These are phyloP conservation scores for Umbelopsis ramanniana DNA, from an alignment of 192 early-diverging fungal genomes.

Conservation along the genomic window DNA sequence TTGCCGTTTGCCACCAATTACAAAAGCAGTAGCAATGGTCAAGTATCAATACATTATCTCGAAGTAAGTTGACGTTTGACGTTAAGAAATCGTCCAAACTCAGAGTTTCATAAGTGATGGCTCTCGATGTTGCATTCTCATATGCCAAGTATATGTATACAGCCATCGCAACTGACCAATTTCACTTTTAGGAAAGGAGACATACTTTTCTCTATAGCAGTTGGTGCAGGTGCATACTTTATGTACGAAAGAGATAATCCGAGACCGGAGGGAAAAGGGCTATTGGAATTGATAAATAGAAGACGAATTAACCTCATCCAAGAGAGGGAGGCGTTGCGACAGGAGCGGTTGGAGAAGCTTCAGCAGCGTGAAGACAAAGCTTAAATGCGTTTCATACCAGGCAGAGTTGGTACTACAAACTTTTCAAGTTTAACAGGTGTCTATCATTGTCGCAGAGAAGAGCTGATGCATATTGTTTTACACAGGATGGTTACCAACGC, in stretches of 20 bases:
- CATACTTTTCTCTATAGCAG: slow-evolving; percentile 53
- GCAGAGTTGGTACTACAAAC: background rate
- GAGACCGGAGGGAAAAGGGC: slow-evolving; percentile 48
- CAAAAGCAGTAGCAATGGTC: slow-evolving; percentile 10
- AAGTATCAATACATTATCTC: slow-evolving; percentile 45
- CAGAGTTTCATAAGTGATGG: background rate
- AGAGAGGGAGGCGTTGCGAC: slow-evolving; percentile 33
- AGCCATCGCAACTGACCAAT: background rate
- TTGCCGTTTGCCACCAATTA: no score
- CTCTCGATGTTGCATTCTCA: background rate
- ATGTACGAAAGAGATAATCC: slow-evolving; percentile 59
- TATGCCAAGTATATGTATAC: background rate
- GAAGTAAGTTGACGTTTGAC: slow-evolving; percentile 22
- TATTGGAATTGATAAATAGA: slow-evolving; percentile 49
- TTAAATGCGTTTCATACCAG: background rate
- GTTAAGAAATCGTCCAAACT: no score
- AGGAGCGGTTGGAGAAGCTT: slow-evolving; percentile 8
- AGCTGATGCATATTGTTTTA: background rate
- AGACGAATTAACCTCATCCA: slow-evolving; percentile 38
- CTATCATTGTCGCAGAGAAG: background rate
- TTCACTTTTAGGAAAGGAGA: slow-evolving; percentile 50
- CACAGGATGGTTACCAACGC: background rate
- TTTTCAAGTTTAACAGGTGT: background rate
- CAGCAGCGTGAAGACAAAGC: background rate
- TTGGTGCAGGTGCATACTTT: slow-evolving; percentile 58